phyloP scores from a whole-genome alignment of 169 alveolate genomes.

The Plasmodium adleri region DNA sequence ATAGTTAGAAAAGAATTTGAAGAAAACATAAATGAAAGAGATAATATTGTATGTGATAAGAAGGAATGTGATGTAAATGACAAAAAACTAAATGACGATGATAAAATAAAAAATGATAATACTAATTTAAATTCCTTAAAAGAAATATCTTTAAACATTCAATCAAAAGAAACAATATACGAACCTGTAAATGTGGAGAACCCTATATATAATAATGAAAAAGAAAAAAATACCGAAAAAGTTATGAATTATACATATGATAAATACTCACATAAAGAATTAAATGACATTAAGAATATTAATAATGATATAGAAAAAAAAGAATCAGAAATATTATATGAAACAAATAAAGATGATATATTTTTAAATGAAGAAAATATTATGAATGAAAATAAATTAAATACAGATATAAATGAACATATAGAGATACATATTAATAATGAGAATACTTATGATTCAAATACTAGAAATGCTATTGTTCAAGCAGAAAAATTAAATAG shows the following conservation, averaged over 20 bases:
- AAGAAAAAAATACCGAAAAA: too few species aligned
- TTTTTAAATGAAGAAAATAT: not conserved
- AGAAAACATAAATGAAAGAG: not conserved
- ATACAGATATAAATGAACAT: not conserved
- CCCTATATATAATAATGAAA: too few species aligned
- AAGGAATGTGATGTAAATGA: not conserved
- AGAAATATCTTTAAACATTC: not conserved
- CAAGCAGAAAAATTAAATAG: conserved; percentile 67
- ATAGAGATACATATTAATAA: not conserved
- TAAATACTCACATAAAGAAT: too few species aligned
- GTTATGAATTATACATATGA: too few species aligned
- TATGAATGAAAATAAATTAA: conserved; percentile 1
- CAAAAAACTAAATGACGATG: not conserved
- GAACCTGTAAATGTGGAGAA: too few species aligned
- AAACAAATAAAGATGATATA: too few species aligned
- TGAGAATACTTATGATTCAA: not conserved
- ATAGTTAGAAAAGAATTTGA: not conserved
- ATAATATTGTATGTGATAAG: not conserved
- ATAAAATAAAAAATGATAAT: not conserved
- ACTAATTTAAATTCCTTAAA: not conserved
- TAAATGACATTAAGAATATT: too few species aligned
- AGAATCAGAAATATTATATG: too few species aligned
- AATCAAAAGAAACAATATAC: not conserved
- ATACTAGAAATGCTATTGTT: conserved; percentile 19
- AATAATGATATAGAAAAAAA: too few species aligned